phyloP scores from a whole-genome alignment of 306 rosid genomes.

The Acacia crassicarpa region DNA sequence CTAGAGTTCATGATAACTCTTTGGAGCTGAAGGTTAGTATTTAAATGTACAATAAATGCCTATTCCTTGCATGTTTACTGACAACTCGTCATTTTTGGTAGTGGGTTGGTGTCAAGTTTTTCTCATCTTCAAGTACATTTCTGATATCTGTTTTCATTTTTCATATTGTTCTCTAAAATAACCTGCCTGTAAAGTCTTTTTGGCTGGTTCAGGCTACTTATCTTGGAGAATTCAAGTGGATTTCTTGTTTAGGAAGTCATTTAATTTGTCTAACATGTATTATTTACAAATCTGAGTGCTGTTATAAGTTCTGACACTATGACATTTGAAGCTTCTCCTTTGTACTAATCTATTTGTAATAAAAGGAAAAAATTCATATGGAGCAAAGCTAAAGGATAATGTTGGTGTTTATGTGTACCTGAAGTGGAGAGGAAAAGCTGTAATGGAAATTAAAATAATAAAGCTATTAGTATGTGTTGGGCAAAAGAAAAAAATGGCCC shows the following conservation, averaged over 20 bases:
- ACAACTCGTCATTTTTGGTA: slow-evolving; percentile 46
- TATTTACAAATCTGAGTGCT: neutral
- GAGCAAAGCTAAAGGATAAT: slow-evolving; percentile 2
- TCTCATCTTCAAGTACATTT: slow-evolving; percentile 74
- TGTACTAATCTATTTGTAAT: neutral
- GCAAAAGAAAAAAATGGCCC: too few relatives aligned
- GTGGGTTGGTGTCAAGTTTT: slow-evolving; percentile 60
- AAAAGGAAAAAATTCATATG: neutral
- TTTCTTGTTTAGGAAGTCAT: slow-evolving; percentile 22
- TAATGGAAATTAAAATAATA: neutral
- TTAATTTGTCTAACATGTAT: neutral
- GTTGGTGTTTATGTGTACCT: neutral
- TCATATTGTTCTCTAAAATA: slow-evolving; percentile 19
- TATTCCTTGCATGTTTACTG: slow-evolving; percentile 34
- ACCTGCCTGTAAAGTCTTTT: slow-evolving; percentile 22
- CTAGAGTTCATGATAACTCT: slow-evolving; percentile 48
- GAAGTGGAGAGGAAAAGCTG: neutral
- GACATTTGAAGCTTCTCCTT: slow-evolving; percentile 26
- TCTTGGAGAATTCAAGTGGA: slow-evolving; percentile 7
- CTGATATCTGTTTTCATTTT: slow-evolving; percentile 11
- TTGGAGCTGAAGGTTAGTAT: slow-evolving; percentile 67
- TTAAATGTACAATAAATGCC: slow-evolving; percentile 28
- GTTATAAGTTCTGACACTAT: slow-evolving; percentile 7
- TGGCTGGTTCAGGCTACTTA: slow-evolving; percentile 16
- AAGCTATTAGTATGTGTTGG: neutral